Percentiles rank a stretch among this genome's conserved stretches.
Evolutionary conservation across 2,329 filamentous ascomycete genomes (phyloP).

Genomic region (Pestalotiopsis sp.): DNA sequence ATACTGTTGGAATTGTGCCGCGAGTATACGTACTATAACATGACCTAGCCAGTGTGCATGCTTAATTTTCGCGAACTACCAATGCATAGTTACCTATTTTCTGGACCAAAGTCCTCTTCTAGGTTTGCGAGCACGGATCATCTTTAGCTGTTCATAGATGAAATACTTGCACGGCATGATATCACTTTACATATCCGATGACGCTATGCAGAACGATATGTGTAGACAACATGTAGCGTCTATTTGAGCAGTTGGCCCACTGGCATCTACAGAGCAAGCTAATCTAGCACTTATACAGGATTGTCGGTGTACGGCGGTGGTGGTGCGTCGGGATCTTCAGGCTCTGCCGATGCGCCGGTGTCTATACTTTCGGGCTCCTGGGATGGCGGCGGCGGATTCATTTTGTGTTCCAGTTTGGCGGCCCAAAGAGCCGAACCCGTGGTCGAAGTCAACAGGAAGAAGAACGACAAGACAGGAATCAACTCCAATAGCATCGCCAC

Average conservation of each 20-base stretch:
- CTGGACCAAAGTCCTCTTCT: too few relatives aligned
- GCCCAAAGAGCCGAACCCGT: conserved; percentile 87
- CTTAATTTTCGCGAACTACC: too few relatives aligned
- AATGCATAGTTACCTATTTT: too few relatives aligned
- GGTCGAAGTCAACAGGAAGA: conserved; percentile 88
- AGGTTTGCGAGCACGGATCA: too few relatives aligned
- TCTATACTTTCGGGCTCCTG: neutral
- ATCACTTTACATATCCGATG: too few relatives aligned
- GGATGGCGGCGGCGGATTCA: conserved; percentile 24
- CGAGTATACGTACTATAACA: too few relatives aligned
- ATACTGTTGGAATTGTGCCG: too few relatives aligned
- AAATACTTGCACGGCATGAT: too few relatives aligned
- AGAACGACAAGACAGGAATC: conserved; percentile 88
- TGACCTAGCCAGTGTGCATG: too few relatives aligned
- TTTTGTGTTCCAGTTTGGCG: conserved; percentile 71
- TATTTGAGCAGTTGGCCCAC: neutral
- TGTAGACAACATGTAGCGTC: neutral
- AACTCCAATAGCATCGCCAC: conserved; percentile 83
- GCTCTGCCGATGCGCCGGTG: conserved; percentile 19
- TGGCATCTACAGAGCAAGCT: neutral
- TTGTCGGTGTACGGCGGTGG: conserved; percentile 41
- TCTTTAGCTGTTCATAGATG: too few relatives aligned
- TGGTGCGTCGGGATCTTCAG: conserved; percentile 31
- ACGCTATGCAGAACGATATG: neutral
- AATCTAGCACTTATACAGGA: conserved; percentile 27